phyloP scores from a whole-genome alignment of 2,329 filamentous ascomycete species.

The Tothia fuscella region DNA sequence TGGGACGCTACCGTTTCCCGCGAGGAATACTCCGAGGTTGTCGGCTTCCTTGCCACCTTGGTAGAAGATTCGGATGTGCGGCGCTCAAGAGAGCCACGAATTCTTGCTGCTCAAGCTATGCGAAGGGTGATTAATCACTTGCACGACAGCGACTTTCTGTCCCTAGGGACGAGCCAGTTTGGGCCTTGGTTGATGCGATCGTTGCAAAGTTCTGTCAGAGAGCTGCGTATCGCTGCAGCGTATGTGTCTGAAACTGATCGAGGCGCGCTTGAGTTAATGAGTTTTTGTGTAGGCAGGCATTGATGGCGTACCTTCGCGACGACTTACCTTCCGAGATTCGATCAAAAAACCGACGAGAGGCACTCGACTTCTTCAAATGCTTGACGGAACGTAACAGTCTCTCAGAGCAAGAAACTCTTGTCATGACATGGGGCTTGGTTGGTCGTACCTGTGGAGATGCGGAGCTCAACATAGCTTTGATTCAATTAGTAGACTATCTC shows the following conservation, averaged over 20 bases:
- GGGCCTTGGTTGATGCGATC: constrained; percentile 76
- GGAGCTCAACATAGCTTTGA: constrained; percentile 74
- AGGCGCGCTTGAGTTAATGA: neutral
- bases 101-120: constrained; percentile 61
- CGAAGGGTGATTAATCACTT: constrained; percentile 59
- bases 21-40: neutral
- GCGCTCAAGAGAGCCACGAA: constrained; percentile 46
- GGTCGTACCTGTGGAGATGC: constrained; percentile 62
- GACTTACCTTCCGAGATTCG: constrained; percentile 36
- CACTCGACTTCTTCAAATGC: constrained; percentile 57
- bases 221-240: constrained; percentile 72
- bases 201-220: constrained; percentile 70
- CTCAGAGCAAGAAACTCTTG: constrained; percentile 67
- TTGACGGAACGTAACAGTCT: constrained; percentile 58
- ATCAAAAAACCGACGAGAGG: constrained; percentile 54
- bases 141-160: constrained; percentile 44
- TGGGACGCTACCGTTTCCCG: neutral
- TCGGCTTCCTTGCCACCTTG: no score
- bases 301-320: constrained; percentile 53
- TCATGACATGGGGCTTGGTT: constrained; percentile 76
- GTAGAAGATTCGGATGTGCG: constrained; percentile 20
- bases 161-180: constrained; percentile 53
- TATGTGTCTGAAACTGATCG: constrained; percentile 33
- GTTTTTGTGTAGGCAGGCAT: constrained; percentile 39
- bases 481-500: constrained; percentile 75